phyloP scores from a whole-genome alignment of 495 filamentous ascomycete genomes.

The Bathelium albidoporum region DNA sequence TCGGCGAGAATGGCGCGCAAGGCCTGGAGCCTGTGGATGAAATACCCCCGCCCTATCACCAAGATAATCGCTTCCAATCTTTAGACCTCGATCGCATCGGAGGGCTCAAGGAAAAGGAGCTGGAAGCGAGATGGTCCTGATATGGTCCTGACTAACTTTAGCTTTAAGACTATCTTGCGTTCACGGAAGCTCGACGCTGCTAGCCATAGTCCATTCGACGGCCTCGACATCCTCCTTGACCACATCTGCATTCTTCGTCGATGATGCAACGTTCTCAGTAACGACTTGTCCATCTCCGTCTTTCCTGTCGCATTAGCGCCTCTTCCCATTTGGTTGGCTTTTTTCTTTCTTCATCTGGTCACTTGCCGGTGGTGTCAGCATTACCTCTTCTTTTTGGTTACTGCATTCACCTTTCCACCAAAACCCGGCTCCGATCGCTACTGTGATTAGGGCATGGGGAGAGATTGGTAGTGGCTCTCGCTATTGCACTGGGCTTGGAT shows the following conservation, averaged over 20 bases:
- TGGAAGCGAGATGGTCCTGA: constrained; percentile 4
- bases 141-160: neutral
- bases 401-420: neutral
- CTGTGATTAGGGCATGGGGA: neutral
- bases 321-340: neutral
- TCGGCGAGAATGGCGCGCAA: constrained; percentile 69
- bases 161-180: neutral
- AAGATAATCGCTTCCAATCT: constrained; percentile 70
- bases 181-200: neutral
- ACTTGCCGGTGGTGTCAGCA: neutral
- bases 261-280: constrained; percentile 4
- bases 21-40: constrained; percentile 80
- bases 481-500: constrained; percentile 5
- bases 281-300: constrained; percentile 1
- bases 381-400: neutral
- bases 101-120: constrained; percentile 80
- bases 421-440: neutral
- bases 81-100: constrained; percentile 92
- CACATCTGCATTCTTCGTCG: neutral
- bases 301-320: neutral
- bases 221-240: neutral
- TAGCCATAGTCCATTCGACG: neutral
- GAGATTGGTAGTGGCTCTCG: neutral
- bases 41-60: constrained; percentile 79
- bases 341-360: constrained; percentile 2